Evolutionary conservation across 352 stramenopile genomes (phyloP), one percentile per base, ranked within the genome.

Genomic region (Elongisporangium prolatum): DNA sequence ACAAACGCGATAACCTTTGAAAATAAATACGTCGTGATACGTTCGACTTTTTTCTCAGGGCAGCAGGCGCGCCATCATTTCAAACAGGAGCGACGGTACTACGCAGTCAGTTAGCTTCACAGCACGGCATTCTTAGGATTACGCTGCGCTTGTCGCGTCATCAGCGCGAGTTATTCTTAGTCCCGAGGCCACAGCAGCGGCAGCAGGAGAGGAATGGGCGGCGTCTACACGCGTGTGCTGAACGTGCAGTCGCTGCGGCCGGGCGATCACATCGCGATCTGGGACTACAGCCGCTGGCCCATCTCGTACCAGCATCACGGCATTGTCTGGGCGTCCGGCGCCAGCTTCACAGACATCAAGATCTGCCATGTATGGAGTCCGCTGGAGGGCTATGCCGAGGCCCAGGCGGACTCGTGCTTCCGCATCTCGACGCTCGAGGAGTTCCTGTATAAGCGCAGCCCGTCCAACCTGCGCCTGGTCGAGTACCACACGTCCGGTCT

Each of bases 321-420:
- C 47, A 91, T 95, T 57, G 75, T 95, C 16, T 93, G 81, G 84
- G 75, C 77, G 5, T 89, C 83, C n/a, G 86, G 86, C 38, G 75
- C 77, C 21, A 79, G 65, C 20, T 58, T 69, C 25, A 68, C 75
- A 7, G 81, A 91, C 52, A 83, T 92, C 59, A 73, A 77, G 47
- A 79, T 95, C 9, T 93, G 84, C 57, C 86, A 95, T 62, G 86
- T 95, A 4, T 95, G 86, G 86, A 93, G 84, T 21, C 86, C 85
- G 5, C 74, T 95, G 16, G 68, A 83, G 28, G 80, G 79, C 22
- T 91, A 85, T 61, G 67, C 69, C 47, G 84, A 86, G 50, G 86
- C 86, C 13, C 86, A 95, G 56, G 80, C 82, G 1, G 86, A 95
- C 67, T 95, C 86, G 54, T 93, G 80, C 63, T 91, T 90, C 61